phyloP scores from a whole-genome alignment of 257 asterid species.

The Gentiana straminea region DNA sequence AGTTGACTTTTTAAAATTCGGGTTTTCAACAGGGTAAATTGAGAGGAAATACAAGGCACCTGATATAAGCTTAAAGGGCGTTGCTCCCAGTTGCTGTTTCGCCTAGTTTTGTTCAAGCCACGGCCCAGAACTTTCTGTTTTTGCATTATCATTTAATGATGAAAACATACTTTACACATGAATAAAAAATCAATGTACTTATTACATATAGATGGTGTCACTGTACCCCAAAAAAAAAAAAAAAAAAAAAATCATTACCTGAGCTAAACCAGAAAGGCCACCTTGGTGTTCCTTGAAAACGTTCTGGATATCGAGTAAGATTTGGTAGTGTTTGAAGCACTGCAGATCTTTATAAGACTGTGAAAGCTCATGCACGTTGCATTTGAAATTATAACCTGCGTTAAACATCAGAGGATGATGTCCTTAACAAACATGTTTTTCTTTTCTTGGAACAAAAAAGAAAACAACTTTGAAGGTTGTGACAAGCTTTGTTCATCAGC shows the following conservation, averaged over 20 bases:
- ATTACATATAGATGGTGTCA: no score
- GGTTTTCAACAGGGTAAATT: not conserved
- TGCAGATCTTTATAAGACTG: constrained; percentile 61
- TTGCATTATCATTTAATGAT: constrained; percentile 7
- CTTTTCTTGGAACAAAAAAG: no score
- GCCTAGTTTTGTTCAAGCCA: constrained; percentile 77
- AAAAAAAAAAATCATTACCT: constrained; percentile 29
- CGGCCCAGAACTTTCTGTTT: constrained; percentile 68
- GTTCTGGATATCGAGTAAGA: constrained; percentile 91
- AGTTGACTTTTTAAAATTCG: no score
- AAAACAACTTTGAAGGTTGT: not conserved
- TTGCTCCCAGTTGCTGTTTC: constrained; percentile 95
- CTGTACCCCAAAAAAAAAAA: no score
- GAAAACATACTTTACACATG: no score
- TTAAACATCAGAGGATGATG: not conserved
- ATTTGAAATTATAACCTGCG: constrained; percentile 85
- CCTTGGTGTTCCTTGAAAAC: constrained; percentile 71
- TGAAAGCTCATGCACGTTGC: constrained; percentile 68
- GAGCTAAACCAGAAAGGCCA: constrained; percentile 87
- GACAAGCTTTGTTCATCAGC: constrained; percentile 6
- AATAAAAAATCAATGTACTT: no score
- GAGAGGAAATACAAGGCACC: constrained; percentile 23
- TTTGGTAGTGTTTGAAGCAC: constrained; percentile 74
- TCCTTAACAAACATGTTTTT: no score
- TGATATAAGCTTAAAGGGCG: constrained; percentile 68